Percentiles rank a stretch among this genome's conserved stretches.
Conservation (phyloP, 106 monocot species). For the Apostasia ramifera region DNA sequence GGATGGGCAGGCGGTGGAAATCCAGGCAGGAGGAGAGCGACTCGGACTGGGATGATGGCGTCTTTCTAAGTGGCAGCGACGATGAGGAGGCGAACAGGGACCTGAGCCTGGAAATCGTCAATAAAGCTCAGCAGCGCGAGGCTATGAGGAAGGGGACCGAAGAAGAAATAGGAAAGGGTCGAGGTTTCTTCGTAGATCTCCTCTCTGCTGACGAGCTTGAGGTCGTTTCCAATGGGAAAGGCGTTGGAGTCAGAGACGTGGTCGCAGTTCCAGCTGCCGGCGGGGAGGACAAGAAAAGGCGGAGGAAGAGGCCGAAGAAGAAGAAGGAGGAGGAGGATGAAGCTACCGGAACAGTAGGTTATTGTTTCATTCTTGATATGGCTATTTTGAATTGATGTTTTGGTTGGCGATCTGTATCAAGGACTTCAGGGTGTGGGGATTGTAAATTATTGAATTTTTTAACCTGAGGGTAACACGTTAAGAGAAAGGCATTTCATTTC, state of each 20-base stretch:
- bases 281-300: constrained; percentile 22
- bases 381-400: background rate
- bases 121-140: constrained; percentile 30
- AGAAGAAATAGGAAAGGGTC: background rate
- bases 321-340: constrained; percentile 17
- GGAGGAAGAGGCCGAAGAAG: constrained; percentile 19
- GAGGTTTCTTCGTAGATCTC: background rate
- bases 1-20: constrained; percentile 2
- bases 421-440: too few relatives aligned
- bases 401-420: background rate
- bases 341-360: constrained; percentile 13
- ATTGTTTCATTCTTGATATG: background rate
- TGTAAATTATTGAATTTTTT: background rate
- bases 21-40: background rate
- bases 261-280: too few relatives aligned
- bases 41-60: background rate
- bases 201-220: constrained; percentile 20
- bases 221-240: background rate
- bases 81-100: constrained; percentile 85
- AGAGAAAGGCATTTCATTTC: background rate
- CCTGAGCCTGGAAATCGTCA: constrained; percentile 53
- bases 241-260: background rate
- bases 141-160: constrained; percentile 18
- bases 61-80: constrained; percentile 53
- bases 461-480: background rate